Evolutionary conservation across 805 yeast genomes (phyloP).

Genomic region (Yamadazyma takamatsuzukensis): DNA sequence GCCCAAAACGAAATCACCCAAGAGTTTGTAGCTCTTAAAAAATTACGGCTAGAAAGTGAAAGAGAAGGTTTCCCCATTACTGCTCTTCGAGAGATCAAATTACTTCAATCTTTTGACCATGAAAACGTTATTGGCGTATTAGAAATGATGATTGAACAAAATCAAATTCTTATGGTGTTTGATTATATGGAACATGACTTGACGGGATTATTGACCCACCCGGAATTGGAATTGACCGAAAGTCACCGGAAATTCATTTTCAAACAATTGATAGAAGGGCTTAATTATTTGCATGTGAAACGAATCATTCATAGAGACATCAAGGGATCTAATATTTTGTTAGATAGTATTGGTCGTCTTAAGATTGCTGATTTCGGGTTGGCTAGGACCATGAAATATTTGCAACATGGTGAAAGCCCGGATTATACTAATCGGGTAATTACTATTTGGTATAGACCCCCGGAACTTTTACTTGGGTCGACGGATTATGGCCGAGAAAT

Average conservation of each 20-base stretch:
- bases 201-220: slow-evolving; percentile 80
- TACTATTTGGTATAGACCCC: slow-evolving; percentile 97
- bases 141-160: slow-evolving; percentile 85
- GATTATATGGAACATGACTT: slow-evolving; percentile 93
- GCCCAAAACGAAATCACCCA: slow-evolving; percentile 70
- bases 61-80: slow-evolving; percentile 96
- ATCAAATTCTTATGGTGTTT: slow-evolving; percentile 81
- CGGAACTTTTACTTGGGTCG: slow-evolving; percentile 85
- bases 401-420: slow-evolving; percentile 49
- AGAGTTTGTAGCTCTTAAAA: slow-evolving; percentile 80
- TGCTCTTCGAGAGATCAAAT: slow-evolving; percentile 84
- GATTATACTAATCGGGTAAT: slow-evolving; percentile 95
- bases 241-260: slow-evolving; percentile 67
- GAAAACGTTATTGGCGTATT: slow-evolving; percentile 73
- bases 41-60: slow-evolving; percentile 78
- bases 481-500: slow-evolving; percentile 88
- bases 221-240: slow-evolving; percentile 56
- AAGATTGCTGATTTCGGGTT: slow-evolving; percentile 82
- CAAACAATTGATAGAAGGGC: slow-evolving; percentile 63
- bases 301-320: slow-evolving; percentile 76
- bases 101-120: slow-evolving; percentile 80
- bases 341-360: slow-evolving; percentile 58
- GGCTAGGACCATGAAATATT: slow-evolving; percentile 69
- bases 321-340: slow-evolving; percentile 73
- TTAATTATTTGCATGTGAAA: slow-evolving; percentile 63